Conservation (phyloP, 345 rosid genomes). For the Lepidium sativum region DNA sequence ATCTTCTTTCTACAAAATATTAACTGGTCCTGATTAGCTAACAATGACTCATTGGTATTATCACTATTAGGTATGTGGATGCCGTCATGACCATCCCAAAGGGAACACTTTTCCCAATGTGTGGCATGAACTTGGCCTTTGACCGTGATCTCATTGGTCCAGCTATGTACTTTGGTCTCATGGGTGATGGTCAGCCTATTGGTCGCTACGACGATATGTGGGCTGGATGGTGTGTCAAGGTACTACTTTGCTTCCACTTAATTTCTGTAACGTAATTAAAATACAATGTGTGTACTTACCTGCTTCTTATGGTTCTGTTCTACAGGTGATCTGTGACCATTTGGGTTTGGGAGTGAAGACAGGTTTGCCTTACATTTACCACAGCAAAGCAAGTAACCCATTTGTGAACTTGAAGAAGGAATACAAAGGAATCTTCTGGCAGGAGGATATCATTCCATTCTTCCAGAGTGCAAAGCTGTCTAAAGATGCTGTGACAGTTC, state of each 20-base stretch:
- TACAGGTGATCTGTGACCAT: conserved; percentile 83
- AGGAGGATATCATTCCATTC: conserved; percentile 88
- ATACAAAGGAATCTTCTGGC: conserved; percentile 93
- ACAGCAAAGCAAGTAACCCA: conserved; percentile 94
- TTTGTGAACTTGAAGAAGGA: conserved; percentile 86
- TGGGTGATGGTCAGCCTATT: conserved; percentile 42
- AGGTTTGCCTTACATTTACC: conserved; percentile 84
- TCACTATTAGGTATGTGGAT: conserved; percentile 59
- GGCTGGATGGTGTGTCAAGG: conserved; percentile 36
- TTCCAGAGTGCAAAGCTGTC: conserved; percentile 65
- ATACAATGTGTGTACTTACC: background rate
- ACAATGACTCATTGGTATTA: background rate
- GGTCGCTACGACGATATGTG: conserved; percentile 35
- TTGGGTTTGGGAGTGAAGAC: conserved; percentile 82
- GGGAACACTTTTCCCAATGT: conserved; percentile 96
- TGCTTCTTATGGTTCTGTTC: background rate
- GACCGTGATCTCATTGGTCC: conserved; percentile 64
- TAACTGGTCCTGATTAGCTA: background rate
- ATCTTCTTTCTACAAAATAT: background rate
- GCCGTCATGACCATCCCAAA: conserved; percentile 91
- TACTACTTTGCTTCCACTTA: background rate
- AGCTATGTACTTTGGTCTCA: conserved; percentile 38
- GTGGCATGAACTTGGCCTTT: conserved; percentile 92
- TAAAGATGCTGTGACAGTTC: conserved; percentile 76
- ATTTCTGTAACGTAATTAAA: too few species aligned